Evolutionary conservation across 192 early-diverging fungal genomes (phyloP).

Genomic region (Mortierella antarctica): DNA sequence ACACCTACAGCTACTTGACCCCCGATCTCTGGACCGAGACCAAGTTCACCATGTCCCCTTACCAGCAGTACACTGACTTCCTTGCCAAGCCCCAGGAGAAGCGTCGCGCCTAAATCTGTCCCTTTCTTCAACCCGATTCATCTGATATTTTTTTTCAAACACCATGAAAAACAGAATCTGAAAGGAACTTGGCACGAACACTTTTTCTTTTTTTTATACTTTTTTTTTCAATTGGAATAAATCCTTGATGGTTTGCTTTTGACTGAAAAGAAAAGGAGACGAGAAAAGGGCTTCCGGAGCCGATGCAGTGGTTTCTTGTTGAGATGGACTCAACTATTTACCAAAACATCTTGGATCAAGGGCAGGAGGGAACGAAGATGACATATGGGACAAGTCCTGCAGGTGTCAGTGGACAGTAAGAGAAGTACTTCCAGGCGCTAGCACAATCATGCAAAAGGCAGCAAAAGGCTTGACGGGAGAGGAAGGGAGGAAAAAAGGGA

Average conservation of each 20-base stretch:
- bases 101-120: slow-evolving; percentile 49
- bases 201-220: slow-evolving; percentile 35
- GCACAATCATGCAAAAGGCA: no score
- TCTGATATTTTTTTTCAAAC: slow-evolving; percentile 13
- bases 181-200: slow-evolving; percentile 13
- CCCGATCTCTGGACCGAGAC: slow-evolving; percentile 97
- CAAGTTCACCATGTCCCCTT: slow-evolving; percentile 83
- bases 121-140: neutral
- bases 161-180: slow-evolving; percentile 9
- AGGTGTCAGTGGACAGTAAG: no score
- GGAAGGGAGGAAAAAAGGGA: no score
- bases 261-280: slow-evolving; percentile 1
- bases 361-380: no score
- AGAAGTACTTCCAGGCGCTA: no score
- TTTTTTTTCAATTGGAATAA: slow-evolving; percentile 25
- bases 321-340: no score
- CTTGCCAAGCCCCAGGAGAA: slow-evolving; percentile 65
- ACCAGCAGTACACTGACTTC: slow-evolving; percentile 91
- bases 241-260: slow-evolving; percentile 9
- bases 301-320: no score
- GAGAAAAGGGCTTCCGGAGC: no score
- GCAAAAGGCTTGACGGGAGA: no score
- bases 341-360: no score
- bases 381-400: no score
- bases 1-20: slow-evolving; percentile 97